Conservation (phyloP, 768 basidiomycete species). For the Ephemerocybe angulata region DNA sequence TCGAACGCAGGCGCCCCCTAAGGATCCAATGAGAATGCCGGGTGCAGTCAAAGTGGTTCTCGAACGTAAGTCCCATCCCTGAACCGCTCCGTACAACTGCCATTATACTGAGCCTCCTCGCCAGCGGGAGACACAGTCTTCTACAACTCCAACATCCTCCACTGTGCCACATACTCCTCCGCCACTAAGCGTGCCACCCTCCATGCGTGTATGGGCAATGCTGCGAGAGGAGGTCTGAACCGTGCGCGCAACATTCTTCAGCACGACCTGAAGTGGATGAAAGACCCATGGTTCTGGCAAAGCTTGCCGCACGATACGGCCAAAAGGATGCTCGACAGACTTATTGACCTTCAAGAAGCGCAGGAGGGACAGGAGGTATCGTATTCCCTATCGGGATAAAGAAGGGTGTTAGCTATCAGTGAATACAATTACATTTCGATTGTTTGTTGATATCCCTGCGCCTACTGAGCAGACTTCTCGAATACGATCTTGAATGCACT, state of each 20-base stretch:
- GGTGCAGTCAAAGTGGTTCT: not conserved
- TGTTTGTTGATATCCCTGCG: too few relatives aligned
- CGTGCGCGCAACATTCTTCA: constrained; percentile 74
- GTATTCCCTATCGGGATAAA: constrained; percentile 40
- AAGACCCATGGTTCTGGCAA: constrained; percentile 42
- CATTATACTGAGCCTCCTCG: not conserved
- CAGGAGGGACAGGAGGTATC: constrained; percentile 38
- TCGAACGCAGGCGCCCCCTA: constrained; percentile 29
- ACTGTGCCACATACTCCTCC: constrained; percentile 63
- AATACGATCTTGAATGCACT: constrained; percentile 29
- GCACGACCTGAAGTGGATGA: constrained; percentile 73
- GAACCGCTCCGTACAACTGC: too few relatives aligned
- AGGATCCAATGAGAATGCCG: not conserved
- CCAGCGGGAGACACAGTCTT: constrained; percentile 74
- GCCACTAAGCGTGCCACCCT: constrained; percentile 55
- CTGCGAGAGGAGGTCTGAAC: constrained; percentile 49
- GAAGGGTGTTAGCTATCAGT: too few relatives aligned
- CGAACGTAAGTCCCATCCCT: constrained; percentile 19
- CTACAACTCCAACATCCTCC: constrained; percentile 77
- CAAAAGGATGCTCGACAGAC: constrained; percentile 53
- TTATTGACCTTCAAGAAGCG: constrained; percentile 49
- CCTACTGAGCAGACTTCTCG: not conserved
- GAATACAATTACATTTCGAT: too few relatives aligned
- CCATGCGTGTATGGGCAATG: constrained; percentile 64
- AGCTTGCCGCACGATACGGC: constrained; percentile 42